Conservation (phyloP, 306 rosid genomes). For the Rosa lucieae region DNA sequence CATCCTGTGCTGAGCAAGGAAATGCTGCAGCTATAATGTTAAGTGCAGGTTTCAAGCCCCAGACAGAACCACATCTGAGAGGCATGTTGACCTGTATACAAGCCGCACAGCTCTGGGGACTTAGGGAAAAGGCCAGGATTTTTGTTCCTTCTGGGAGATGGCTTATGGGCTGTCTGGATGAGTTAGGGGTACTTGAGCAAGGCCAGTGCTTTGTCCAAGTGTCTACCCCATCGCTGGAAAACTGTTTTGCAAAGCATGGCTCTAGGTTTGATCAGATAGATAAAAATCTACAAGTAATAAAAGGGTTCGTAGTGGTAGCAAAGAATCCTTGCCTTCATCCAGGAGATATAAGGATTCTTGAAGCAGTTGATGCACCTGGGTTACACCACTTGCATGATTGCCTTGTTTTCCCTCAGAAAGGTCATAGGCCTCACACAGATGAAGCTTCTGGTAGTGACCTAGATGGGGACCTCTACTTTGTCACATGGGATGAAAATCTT, state of each 20-base stretch:
- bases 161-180: constrained; percentile 90
- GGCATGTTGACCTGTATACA: constrained; percentile 74
- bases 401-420: constrained; percentile 85
- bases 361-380: constrained; percentile 79
- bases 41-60: constrained; percentile 86
- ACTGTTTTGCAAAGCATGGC: constrained; percentile 86
- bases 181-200: constrained; percentile 60
- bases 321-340: constrained; percentile 97
- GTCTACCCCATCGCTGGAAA: constrained; percentile 67
- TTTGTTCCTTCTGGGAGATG: constrained; percentile 81
- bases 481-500: constrained; percentile 84
- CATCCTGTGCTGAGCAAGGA: constrained; percentile 84
- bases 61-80: constrained; percentile 80
- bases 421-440: constrained; percentile 82
- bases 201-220: constrained; percentile 89
- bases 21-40: constrained; percentile 86
- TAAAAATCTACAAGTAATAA: constrained; percentile 52
- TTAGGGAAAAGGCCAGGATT: constrained; percentile 81
- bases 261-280: constrained; percentile 51
- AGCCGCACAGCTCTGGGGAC: constrained; percentile 86
- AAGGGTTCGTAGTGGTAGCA: constrained; percentile 66
- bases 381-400: constrained; percentile 82
- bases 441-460: constrained; percentile 99
- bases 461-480: constrained; percentile 91
- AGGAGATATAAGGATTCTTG: constrained; percentile 80